Evolutionary conservation across 1,139 yeast genomes (phyloP).

Genomic region (Hanseniaspora uvarum): DNA sequence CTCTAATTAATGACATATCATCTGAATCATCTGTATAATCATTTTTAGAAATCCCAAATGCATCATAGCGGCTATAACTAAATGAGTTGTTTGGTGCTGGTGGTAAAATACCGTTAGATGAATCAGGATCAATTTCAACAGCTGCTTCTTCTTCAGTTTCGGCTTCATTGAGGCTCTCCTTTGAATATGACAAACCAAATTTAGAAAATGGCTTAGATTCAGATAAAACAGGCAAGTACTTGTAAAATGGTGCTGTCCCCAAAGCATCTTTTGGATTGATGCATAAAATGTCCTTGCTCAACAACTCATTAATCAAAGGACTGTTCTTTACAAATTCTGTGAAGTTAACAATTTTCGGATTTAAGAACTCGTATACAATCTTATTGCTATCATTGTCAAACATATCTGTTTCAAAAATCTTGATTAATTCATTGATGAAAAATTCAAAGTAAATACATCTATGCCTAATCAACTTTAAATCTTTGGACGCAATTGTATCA

Average conservation of each 20-base stretch:
- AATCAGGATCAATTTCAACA: not conserved
- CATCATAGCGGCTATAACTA: not conserved
- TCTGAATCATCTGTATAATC: not conserved
- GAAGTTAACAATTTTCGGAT: not conserved
- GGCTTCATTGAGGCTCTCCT: not conserved
- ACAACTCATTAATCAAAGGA: conserved; percentile 2
- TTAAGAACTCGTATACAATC: conserved; percentile 5
- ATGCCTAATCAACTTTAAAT: conserved; percentile 30
- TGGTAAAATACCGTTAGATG: not conserved
- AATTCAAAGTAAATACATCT: conserved; percentile 20
- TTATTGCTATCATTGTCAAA: not conserved
- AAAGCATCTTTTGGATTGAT: conserved; percentile 11
- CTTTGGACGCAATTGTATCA: conserved; percentile 25
- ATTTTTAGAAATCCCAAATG: not conserved
- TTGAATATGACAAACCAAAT: conserved; percentile 2
- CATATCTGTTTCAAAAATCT: not conserved
- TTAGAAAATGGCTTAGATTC: conserved; percentile 4
- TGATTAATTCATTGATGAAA: conserved; percentile 2
- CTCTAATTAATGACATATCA: too few species aligned
- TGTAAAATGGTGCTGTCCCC: conserved; percentile 10
- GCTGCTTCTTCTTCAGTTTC: not conserved
- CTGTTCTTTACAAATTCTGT: conserved; percentile 4
- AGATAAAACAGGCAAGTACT: conserved; percentile 4
- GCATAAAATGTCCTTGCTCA: conserved; percentile 6
- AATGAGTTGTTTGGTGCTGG: too few species aligned